Evolutionary conservation across 2,329 filamentous ascomycete species (phyloP).

Genomic region (Orbilia javanica): DNA sequence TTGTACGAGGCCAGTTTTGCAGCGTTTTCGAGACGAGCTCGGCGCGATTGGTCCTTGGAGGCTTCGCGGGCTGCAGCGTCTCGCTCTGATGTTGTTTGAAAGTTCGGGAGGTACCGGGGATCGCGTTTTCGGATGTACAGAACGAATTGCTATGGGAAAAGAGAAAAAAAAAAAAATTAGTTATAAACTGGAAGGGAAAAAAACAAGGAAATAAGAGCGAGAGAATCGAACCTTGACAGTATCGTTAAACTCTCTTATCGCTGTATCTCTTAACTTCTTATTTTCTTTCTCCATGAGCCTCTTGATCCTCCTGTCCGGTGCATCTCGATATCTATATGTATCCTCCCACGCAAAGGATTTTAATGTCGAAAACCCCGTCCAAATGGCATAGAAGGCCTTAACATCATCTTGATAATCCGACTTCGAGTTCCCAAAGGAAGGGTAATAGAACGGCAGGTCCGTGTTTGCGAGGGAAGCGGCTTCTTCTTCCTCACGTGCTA

Average conservation of each 20-base stretch:
- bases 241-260: slow-evolving; percentile 89
- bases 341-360: slow-evolving; percentile 95
- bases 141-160: slow-evolving; percentile 75
- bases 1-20: slow-evolving; percentile 69
- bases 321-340: slow-evolving; percentile 83
- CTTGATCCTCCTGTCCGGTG: slow-evolving; percentile 84
- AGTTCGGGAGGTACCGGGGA: slow-evolving; percentile 82
- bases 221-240: slow-evolving; percentile 70
- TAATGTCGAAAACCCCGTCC: slow-evolving; percentile 83
- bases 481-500: slow-evolving; percentile 82
- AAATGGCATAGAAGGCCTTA: slow-evolving; percentile 82
- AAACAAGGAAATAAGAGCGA: too few species aligned
- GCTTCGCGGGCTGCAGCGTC: slow-evolving; percentile 82
- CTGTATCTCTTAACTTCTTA: slow-evolving; percentile 83
- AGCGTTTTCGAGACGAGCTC: slow-evolving; percentile 83
- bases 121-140: slow-evolving; percentile 92
- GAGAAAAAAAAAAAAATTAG: neutral
- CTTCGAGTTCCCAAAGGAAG: slow-evolving; percentile 82
- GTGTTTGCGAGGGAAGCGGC: slow-evolving; percentile 78
- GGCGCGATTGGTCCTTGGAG: slow-evolving; percentile 84
- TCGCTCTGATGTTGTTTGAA: slow-evolving; percentile 82
- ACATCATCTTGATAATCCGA: slow-evolving; percentile 82
- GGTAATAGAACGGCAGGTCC: slow-evolving; percentile 79
- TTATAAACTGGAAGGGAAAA: neutral
- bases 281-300: slow-evolving; percentile 97